phyloP scores from a whole-genome alignment of 768 basidiomycete species.

The Harrya chromipes region DNA sequence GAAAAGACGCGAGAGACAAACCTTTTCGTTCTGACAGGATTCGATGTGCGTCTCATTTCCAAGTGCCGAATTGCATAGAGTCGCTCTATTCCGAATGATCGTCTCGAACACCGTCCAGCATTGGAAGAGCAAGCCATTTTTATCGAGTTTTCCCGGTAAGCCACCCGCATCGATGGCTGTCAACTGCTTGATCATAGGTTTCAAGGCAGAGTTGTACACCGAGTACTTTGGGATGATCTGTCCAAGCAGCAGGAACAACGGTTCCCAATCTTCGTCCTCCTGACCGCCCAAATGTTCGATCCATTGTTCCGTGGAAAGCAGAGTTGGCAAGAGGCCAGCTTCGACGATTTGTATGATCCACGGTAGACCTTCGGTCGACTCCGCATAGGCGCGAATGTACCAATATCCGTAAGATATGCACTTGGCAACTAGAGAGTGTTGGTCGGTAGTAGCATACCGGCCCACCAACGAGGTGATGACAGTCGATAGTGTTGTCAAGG shows the following conservation, averaged over 20 bases:
- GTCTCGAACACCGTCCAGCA: slow-evolving; percentile 23
- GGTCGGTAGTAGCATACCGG: slow-evolving; percentile 2
- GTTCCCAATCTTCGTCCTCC: slow-evolving; percentile 29
- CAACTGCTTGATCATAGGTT: slow-evolving; percentile 14
- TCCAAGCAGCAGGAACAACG: slow-evolving; percentile 21
- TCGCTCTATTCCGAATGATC: slow-evolving; percentile 14
- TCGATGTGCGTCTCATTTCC: slow-evolving; percentile 15
- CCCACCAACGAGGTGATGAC: slow-evolving; percentile 17
- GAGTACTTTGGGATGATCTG: slow-evolving; percentile 28
- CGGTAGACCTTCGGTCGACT: slow-evolving; percentile 23
- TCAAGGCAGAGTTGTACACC: slow-evolving; percentile 21
- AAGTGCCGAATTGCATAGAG: slow-evolving; percentile 5
- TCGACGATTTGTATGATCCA: slow-evolving; percentile 26
- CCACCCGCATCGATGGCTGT: slow-evolving; percentile 11
- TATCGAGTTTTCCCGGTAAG: slow-evolving; percentile 14
- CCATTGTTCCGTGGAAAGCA: slow-evolving; percentile 28
- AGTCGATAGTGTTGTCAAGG: slow-evolving; percentile 16
- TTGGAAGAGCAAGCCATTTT: slow-evolving; percentile 13
- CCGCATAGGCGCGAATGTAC: slow-evolving; percentile 28
- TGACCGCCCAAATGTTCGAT: slow-evolving; percentile 16
- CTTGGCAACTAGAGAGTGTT: slow-evolving; percentile 18
- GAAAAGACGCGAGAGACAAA: background rate
- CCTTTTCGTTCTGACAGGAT: slow-evolving; percentile 27
- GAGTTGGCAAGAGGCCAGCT: slow-evolving; percentile 22
- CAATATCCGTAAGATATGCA: slow-evolving; percentile 29